Percentiles rank a stretch among this genome's conserved stretches.
Evolutionary conservation across 768 basidiomycete genomes (phyloP).

Genomic region (Rhodosporidiobolus sp.): DNA sequence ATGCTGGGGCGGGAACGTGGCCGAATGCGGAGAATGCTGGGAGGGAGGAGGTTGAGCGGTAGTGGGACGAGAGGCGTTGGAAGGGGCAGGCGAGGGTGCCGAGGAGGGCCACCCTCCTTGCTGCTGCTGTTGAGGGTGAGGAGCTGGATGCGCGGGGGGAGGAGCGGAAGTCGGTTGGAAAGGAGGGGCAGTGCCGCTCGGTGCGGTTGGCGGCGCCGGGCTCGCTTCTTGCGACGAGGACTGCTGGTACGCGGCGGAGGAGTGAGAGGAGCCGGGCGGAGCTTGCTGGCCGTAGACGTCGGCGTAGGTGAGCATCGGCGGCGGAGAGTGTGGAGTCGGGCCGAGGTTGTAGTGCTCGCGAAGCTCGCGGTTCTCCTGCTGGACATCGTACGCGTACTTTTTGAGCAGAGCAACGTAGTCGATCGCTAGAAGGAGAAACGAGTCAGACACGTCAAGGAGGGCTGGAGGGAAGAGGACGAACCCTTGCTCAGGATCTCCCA

Average conservation of each 20-base stretch:
- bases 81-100: too few species aligned
- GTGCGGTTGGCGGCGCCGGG: background rate
- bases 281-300: background rate
- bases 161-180: too few species aligned
- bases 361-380: conserved; percentile 27
- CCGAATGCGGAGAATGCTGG: too few species aligned
- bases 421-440: conserved; percentile 22
- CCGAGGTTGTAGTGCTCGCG: conserved; percentile 33
- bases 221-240: conserved; percentile 9
- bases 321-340: background rate
- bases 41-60: too few species aligned
- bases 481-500: conserved; percentile 99
- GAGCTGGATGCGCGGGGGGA: too few species aligned
- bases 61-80: too few species aligned
- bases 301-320: background rate
- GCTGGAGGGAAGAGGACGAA: conserved; percentile 47
- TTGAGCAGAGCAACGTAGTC: conserved; percentile 41
- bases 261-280: background rate
- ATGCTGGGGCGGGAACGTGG: too few species aligned
- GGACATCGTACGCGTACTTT: conserved; percentile 20
- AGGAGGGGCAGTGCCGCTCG: too few species aligned
- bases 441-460: background rate
- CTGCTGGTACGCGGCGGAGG: background rate
- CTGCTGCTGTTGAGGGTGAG: too few species aligned
- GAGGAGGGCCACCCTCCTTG: too few species aligned